phyloP scores from a whole-genome alignment of 148 eudicot genomes.

The Silene latifolia region DNA sequence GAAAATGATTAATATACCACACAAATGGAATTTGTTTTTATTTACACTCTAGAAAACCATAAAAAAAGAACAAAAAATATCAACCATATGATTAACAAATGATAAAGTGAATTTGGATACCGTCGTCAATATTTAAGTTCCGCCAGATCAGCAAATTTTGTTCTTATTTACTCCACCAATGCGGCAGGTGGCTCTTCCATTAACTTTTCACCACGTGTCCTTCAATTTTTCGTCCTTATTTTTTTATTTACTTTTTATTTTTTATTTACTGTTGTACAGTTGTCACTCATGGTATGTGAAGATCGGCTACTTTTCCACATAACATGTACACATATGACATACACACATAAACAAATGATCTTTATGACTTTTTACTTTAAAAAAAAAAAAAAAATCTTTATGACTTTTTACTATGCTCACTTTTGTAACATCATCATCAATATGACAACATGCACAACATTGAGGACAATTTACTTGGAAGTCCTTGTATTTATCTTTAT shows the following conservation, averaged over 20 bases:
- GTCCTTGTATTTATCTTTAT: not conserved
- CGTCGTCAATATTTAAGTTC: not conserved
- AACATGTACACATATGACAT: slow-evolving; percentile 9
- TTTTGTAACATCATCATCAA: slow-evolving; percentile 20
- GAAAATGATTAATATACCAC: not conserved
- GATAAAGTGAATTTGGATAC: not conserved
- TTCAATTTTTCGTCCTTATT: not conserved
- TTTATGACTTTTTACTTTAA: not conserved
- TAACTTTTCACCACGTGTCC: slow-evolving; percentile 21
- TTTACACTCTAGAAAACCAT: slow-evolving; percentile 10
- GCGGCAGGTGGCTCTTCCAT: slow-evolving; percentile 12
- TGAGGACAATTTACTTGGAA: not conserved
- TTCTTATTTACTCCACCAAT: slow-evolving; percentile 6
- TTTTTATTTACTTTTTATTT: too few species aligned
- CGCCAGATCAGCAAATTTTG: slow-evolving; percentile 13
- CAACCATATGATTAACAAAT: slow-evolving; percentile 10
- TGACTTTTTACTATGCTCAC: slow-evolving; percentile 3
- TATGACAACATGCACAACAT: not conserved
- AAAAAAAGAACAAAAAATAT: slow-evolving; percentile 14
- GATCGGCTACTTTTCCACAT: not conserved
- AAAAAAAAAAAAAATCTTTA: too few species aligned
- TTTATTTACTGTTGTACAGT: slow-evolving; percentile 12
- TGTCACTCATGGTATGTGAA: slow-evolving; percentile 10
- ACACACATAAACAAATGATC: not conserved
- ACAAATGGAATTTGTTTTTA: not conserved